A percentile compares a stretch with the other conserved stretches of the same genome.
Evolutionary conservation across 176 grass and related monocot genomes (phyloP).

Genomic region (Oryza nivara): DNA sequence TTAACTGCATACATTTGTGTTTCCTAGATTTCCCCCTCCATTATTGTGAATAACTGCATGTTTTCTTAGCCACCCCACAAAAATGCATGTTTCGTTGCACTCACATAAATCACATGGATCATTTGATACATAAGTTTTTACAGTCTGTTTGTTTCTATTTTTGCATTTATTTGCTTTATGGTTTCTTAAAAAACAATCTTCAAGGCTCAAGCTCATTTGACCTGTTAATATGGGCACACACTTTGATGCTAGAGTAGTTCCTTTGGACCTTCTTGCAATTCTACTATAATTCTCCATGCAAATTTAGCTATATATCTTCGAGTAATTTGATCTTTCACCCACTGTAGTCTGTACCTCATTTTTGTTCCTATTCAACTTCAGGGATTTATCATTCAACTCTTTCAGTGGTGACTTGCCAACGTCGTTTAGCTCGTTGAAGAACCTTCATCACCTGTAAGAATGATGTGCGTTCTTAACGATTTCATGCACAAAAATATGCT

Average conservation of each 20-base stretch:
- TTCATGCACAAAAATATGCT: conserved; percentile 37
- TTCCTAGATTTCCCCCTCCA: not conserved
- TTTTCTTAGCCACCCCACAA: not conserved
- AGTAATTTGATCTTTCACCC: not conserved
- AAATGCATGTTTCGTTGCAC: conserved; percentile 23
- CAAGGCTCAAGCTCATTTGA: not conserved
- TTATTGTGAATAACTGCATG: conserved; percentile 8
- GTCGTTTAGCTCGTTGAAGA: conserved; percentile 75
- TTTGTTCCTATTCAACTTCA: conserved; percentile 34
- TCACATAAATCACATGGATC: conserved; percentile 15
- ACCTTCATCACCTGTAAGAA: conserved; percentile 80
- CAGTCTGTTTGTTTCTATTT: conserved; percentile 5
- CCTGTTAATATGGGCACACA: conserved; percentile 21
- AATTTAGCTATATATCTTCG: conserved; percentile 4
- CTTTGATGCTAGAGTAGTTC: conserved; percentile 37
- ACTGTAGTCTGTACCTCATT: not conserved
- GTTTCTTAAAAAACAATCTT: conserved; percentile 16
- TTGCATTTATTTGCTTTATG: conserved; percentile 2
- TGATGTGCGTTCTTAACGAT: conserved; percentile 10
- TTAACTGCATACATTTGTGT: not conserved
- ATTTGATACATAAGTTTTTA: conserved; percentile 34
- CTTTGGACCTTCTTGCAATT: not conserved
- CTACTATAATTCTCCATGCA: not conserved
- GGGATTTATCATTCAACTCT: conserved; percentile 88
- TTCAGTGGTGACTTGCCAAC: conserved; percentile 74